Percentiles rank a stretch among this genome's conserved stretches.
Evolutionary conservation across 2,329 filamentous ascomycete genomes (phyloP).

Genomic region (Epichloe uncinata): DNA sequence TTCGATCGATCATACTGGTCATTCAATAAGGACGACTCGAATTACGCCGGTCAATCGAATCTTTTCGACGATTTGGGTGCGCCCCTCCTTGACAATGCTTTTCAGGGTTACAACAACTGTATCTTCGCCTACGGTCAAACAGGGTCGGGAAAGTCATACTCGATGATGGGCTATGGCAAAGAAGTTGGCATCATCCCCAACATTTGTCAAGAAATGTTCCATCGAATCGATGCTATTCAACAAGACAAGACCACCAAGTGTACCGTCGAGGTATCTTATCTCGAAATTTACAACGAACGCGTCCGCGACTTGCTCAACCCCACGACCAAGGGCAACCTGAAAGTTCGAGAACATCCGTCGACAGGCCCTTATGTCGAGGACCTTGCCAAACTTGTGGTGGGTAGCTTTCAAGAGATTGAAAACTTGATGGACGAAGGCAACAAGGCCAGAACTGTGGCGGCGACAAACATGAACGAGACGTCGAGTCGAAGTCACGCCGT

Average conservation of each 20-base stretch:
- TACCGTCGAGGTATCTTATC: conserved; percentile 94
- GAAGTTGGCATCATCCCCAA: conserved; percentile 91
- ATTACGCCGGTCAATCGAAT: conserved; percentile 83
- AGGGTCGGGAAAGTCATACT: conserved; percentile 96
- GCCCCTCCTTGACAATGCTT: conserved; percentile 92
- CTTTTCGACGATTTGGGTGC: conserved; percentile 79
- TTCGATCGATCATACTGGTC: conserved; percentile 99
- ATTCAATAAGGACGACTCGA: conserved; percentile 66
- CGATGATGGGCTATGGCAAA: conserved; percentile 98
- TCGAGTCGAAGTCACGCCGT: conserved; percentile 97
- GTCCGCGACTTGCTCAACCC: conserved; percentile 93
- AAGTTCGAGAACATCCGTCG: conserved; percentile 93
- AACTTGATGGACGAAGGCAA: conserved; percentile 98
- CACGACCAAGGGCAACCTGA: conserved; percentile 87
- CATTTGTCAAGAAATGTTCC: conserved; percentile 97
- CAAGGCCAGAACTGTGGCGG: conserved; percentile 93
- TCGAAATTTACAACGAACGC: conserved; percentile 98
- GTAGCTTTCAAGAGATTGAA: conserved; percentile 90
- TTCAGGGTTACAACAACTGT: conserved; percentile 98
- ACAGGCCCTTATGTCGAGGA: conserved; percentile 98
- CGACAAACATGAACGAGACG: conserved; percentile 99
- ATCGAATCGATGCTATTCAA: conserved; percentile 60
- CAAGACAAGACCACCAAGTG: conserved; percentile 66
- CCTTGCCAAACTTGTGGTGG: conserved; percentile 85
- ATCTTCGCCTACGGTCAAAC: conserved; percentile 99